Evolutionary conservation across 2,329 filamentous ascomycete species (phyloP).

Genomic region (Stenocarpella maydis): DNA sequence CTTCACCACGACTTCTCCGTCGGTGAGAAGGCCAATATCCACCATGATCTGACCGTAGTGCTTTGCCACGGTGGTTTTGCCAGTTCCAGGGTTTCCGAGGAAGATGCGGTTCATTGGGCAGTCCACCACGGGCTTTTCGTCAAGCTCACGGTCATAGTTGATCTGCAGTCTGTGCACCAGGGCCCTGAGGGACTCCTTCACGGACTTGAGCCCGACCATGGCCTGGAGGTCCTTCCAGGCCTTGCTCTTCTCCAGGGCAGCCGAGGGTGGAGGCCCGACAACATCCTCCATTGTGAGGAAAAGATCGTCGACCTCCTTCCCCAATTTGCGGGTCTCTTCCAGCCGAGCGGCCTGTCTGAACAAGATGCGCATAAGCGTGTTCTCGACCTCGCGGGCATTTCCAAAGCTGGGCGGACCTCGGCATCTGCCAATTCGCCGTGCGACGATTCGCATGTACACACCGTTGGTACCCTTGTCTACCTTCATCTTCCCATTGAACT

Average conservation of each 20-base stretch:
- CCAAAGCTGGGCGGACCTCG: conserved; percentile 74
- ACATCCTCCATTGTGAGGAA: conserved; percentile 72
- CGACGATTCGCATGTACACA: conserved; percentile 69
- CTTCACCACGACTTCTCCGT: conserved; percentile 73
- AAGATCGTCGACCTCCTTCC: conserved; percentile 60
- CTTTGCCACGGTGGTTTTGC: conserved; percentile 79
- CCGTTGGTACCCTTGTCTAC: conserved; percentile 66
- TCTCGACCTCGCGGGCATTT: conserved; percentile 76
- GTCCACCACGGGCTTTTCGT: conserved; percentile 65
- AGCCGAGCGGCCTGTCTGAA: conserved; percentile 68
- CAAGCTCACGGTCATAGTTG: conserved; percentile 73
- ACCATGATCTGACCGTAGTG: conserved; percentile 74
- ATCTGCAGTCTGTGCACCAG: conserved; percentile 66
- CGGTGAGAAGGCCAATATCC: conserved; percentile 71
- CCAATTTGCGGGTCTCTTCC: conserved; percentile 51
- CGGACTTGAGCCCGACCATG: conserved; percentile 66
- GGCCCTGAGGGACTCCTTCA: conserved; percentile 67
- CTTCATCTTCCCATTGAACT: conserved; percentile 63
- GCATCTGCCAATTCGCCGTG: conserved; percentile 66
- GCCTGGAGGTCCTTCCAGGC: conserved; percentile 66
- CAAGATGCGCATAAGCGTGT: conserved; percentile 61
- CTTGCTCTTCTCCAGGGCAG: conserved; percentile 57
- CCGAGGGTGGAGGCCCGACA: conserved; percentile 71
- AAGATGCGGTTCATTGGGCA: conserved; percentile 75
- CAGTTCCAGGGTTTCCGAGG: conserved; percentile 75